Evolutionary conservation across 2,329 filamentous ascomycete genomes (phyloP), one percentile per base, ranked within the genome.

Genomic region (Acephala macrosclerotiorum): DNA sequence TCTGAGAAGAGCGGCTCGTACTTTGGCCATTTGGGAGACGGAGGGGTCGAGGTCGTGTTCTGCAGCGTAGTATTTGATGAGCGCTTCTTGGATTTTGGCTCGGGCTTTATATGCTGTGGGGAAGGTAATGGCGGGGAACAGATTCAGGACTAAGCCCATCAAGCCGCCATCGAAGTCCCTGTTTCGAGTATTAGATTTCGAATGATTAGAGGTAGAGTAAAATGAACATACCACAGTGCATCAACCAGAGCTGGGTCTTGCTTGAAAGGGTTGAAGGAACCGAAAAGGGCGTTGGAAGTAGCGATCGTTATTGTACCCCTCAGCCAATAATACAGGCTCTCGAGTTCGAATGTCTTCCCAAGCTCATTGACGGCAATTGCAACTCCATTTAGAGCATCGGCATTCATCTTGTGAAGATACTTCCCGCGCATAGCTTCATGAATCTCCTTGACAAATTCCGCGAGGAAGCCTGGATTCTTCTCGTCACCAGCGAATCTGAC

Each of bases 231-330:
- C 79, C 77, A 79, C n/a, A 83, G 75, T n/a, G 76, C 75, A 8
- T 81, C 72, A 1, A 80, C 61, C 3, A 83, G 67, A 9, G 66
- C 67, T 3, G 75, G 71, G 11, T 81, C 70, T 0, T 72, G 58
- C n/a, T 66, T 75, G 20, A 83, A 76, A 0, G 81, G 81, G 63
- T 84, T 82, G 1, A 78, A 65, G 0, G 79, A 76, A 1, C 83
- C 82, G 55, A 80, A 83, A 25, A 85, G 72, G 2, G 79, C 77
- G 29, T 76, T 67, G 9, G 75, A 75, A 0, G 79, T 80, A 6
- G 80, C 79, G 3, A 78, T 60, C 1, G 78, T 79, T 64, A 83
- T 77, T 2, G 77, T 65, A 9, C 78, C 65, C 12, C 79, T 74
- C 12, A 79, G 49, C 80, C 80, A 83, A 0, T 74, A 35, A 67